Percentiles rank a stretch among this genome's conserved stretches.
These are phyloP conservation scores for Ascocoryne sarcoides DNA, from an alignment of 2,329 filamentous ascomycete species.

Conservation along the genomic window DNA sequence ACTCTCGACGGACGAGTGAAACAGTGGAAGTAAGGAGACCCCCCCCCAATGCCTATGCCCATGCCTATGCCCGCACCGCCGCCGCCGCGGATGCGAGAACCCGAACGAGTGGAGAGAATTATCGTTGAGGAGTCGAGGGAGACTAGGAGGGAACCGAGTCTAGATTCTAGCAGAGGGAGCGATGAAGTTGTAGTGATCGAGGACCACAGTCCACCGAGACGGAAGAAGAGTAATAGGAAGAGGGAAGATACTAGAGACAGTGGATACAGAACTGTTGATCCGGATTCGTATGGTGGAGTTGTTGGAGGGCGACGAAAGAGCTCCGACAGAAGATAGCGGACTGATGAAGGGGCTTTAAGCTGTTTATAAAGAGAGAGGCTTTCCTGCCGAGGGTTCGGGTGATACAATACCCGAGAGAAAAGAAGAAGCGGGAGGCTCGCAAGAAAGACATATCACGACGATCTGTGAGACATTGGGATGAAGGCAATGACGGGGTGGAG, in stretches of 20 bases:
- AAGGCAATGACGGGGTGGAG: too few species aligned
- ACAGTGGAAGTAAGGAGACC: conserved; percentile 24
- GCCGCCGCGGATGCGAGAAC: not conserved
- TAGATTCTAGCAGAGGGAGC: conserved; percentile 9
- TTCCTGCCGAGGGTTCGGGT: too few species aligned
- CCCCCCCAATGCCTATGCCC: conserved; percentile 7
- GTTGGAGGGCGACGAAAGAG: conserved; percentile 18
- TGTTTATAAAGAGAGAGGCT: too few species aligned
- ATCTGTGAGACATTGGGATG: too few species aligned
- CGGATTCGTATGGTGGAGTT: conserved; percentile 23
- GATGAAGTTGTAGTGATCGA: conserved; percentile 30
- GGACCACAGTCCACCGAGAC: conserved; percentile 27
- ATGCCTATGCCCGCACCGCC: not conserved
- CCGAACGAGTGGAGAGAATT: conserved; percentile 21
- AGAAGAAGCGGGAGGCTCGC: too few species aligned
- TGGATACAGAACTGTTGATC: conserved; percentile 28
- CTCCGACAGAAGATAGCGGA: conserved; percentile 11
- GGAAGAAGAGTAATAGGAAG: conserved; percentile 22
- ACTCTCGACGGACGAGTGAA: conserved; percentile 14
- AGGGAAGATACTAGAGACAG: conserved; percentile 18
- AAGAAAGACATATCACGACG: too few species aligned
- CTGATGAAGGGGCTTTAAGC: too few species aligned
- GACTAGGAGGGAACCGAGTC: conserved; percentile 14
- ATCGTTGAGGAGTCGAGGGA: conserved; percentile 25
- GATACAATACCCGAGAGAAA: too few species aligned